Base-by-base conservation (phyloP, 208 protist genomes). In the Chromosphaera perkinsii region DNA sequence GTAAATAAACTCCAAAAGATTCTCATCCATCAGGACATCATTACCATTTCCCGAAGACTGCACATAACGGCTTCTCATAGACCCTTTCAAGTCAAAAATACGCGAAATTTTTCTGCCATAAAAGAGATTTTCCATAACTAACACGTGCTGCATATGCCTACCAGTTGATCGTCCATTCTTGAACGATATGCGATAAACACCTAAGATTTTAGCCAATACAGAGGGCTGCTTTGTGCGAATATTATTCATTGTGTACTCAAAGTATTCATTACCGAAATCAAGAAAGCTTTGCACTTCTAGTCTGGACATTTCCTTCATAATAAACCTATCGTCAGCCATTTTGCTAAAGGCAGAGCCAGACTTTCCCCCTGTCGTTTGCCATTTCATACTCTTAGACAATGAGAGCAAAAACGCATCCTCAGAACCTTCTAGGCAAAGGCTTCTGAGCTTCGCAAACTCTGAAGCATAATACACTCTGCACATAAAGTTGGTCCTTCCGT, bases 111-210 rank as follows among this genome's bases (percentile, higher is more conserved):
- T 22, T 1, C 70, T 31, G n/a, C 33, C 39, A 35, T 57, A 69
- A 56, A 76, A 76, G 0, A 76, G 29, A 45, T 76, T 76, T 2
- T 76, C 70, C 70, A 76, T 76, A 14, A 76, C 60, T 9, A 70
- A 5, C 1, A 70, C n/a, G 36, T 52, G 54, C 27, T 40, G 43
- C 1, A 47, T 59, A 27, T 42, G 7, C 39, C 32, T 37, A 17
- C 33, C 22, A n/a, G 36, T 33, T 48, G 69, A 69, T 29, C 20
- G 4, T 10, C 12, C 1, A 31, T 56, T 66, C 68, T 33, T 22
- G 43, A 66, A 29, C 10, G 17, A 26, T 1, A 75, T 75, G 2
- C 59, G 49, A 32, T 64, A 75, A 2, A 75, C 40, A n/a, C 69
- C 69, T 2, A 75, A 20, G 27, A 75, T 63, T 51, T 75, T 75